A percentile compares a stretch with the other conserved stretches of the same genome.
phyloP scores from a whole-genome alignment of 495 filamentous ascomycete species.

The Talaromyces proteolyticus region DNA sequence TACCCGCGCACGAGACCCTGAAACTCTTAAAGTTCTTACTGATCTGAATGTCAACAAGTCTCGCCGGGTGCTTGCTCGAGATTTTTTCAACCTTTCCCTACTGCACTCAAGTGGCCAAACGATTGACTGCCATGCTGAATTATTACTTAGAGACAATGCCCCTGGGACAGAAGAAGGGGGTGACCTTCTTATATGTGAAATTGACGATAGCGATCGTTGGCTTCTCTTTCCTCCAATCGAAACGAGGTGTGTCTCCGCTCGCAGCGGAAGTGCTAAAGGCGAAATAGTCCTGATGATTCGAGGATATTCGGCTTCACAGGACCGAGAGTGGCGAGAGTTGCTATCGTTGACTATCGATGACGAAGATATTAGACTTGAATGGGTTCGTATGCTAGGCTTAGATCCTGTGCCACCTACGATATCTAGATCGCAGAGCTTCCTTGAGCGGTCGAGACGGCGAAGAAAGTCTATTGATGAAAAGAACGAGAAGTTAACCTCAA shows the following conservation, averaged over 20 bases:
- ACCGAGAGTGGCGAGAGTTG: conserved; percentile 72
- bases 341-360: conserved; percentile 64
- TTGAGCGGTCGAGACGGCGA: conserved; percentile 34
- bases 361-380: conserved; percentile 74
- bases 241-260: conserved; percentile 64
- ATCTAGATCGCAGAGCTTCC: conserved; percentile 44
- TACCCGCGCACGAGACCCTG: conserved; percentile 69
- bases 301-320: conserved; percentile 24
- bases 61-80: conserved; percentile 77
- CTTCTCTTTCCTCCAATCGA: conserved; percentile 84
- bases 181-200: conserved; percentile 86
- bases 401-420: conserved; percentile 67
- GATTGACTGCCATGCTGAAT: conserved; percentile 82
- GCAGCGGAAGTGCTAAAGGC: conserved; percentile 60
- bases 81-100: conserved; percentile 81
- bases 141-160: conserved; percentile 76
- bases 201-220: conserved; percentile 71
- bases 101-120: conserved; percentile 85
- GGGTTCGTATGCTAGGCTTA: conserved; percentile 77
- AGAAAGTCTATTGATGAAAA: conserved; percentile 14
- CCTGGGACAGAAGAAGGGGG: conserved; percentile 50
- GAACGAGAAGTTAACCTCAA: background rate
- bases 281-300: conserved; percentile 84
- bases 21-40: conserved; percentile 62
- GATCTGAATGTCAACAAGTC: conserved; percentile 65